phyloP scores from a whole-genome alignment of 345 rosid genomes.

The Arabidopsis arenosa region DNA sequence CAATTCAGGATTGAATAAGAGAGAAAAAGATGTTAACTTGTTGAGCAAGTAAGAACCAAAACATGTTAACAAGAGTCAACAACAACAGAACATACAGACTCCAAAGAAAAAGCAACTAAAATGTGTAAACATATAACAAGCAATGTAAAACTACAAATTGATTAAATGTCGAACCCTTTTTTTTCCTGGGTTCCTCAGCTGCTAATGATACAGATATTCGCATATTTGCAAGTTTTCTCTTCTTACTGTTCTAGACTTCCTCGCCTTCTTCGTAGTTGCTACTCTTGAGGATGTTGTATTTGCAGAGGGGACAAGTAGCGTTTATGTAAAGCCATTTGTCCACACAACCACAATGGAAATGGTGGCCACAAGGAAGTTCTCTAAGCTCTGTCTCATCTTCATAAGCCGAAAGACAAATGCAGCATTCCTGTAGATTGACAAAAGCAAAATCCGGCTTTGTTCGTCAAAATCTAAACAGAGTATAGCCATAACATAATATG shows the following conservation, averaged over 20 bases:
- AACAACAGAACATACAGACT: neutral
- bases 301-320: conserved; percentile 98
- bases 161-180: conserved; percentile 21
- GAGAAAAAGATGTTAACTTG: conserved; percentile 23
- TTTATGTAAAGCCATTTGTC: conserved; percentile 93
- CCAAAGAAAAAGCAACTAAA: conserved; percentile 3
- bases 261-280: conserved; percentile 58
- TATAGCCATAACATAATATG: neutral
- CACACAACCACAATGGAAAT: conserved; percentile 87
- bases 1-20: neutral
- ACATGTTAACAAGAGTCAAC: neutral
- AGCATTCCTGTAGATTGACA: conserved; percentile 74
- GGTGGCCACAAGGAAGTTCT: conserved; percentile 95
- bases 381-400: conserved; percentile 90
- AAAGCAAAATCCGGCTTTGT: conserved; percentile 1
- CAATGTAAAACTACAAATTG: conserved; percentile 19
- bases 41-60: conserved; percentile 25
- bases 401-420: conserved; percentile 87
- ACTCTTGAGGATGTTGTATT: conserved; percentile 87
- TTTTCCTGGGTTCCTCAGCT: conserved; percentile 27
- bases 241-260: conserved; percentile 56
- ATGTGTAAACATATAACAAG: conserved; percentile 34
- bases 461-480: neutral
- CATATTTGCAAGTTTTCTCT: conserved; percentile 33
- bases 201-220: conserved; percentile 30